Evolutionary conservation across 345 rosid genomes (phyloP), one percentile per base, ranked within the genome.

Genomic region (Zanthoxylum bungeanum): DNA sequence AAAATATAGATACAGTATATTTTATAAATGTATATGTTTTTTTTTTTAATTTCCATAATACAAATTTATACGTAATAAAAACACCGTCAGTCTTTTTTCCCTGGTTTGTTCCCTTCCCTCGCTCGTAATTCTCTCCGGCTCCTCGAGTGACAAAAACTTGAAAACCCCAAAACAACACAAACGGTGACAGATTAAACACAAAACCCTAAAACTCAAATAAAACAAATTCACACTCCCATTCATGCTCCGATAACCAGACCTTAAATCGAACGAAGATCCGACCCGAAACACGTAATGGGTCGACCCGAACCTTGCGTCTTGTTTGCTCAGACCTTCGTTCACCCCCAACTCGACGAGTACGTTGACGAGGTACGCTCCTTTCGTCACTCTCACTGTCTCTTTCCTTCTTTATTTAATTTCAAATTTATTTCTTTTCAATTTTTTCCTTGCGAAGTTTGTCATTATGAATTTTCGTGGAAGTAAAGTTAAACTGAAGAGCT

Each of bases 241-340:
- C 72, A 69, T 69, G 72, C 36, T 11, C 21, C 64, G 61, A 1
- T 24, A n/a, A n/a, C 44, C 31, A 10, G 3, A n/a, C 17, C n/a
- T 39, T 21, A 9, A 46, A 60, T 70, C 66, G 22, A 31, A n/a
- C 56, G 16, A 31, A 58, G 44, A 59, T 31, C 58, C 42, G 33
- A 47, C 24, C 42, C 21, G 33, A 49, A 12, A 16, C 57, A 30
- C 37, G 31, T 61, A 11, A 90, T 94, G 98, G 97, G 93, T 58
- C 88, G 98, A 68, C 92, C 99, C 22, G 98, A 92, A 75, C 93
- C 99, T 33, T 90, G 90, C 82, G 93, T 95, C 74, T 77, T 95
- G 76, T 95, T 92, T 75, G 80, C 98, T 42, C 99, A 92, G 86
- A 91, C 92, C 67, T 95, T 95, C 80, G 92, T 86, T 74, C 99